Evolutionary conservation across 805 yeast species (phyloP).

Genomic region (Groenewaldozyma tartarivorans): DNA sequence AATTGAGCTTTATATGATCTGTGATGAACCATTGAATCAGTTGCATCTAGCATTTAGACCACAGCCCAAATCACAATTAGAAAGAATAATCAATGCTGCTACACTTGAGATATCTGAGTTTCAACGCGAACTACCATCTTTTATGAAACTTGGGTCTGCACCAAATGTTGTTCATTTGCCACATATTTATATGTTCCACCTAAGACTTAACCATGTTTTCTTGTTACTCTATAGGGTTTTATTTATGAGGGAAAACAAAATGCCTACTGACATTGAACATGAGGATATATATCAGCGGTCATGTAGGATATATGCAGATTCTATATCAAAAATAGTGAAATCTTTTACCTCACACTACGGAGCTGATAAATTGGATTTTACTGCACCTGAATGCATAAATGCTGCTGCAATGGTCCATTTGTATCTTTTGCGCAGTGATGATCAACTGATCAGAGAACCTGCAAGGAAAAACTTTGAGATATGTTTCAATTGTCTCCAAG

Average conservation of each 20-base stretch:
- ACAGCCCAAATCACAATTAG: conserved; percentile 6
- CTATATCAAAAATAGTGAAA: conserved; percentile 7
- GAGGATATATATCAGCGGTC: conserved; percentile 4
- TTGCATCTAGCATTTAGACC: conserved; percentile 11
- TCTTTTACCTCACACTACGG: conserved; percentile 10
- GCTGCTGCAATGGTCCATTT: conserved; percentile 13
- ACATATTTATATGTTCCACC: conserved; percentile 12
- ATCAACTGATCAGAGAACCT: not conserved
- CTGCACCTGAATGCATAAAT: conserved; percentile 9
- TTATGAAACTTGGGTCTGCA: conserved; percentile 6
- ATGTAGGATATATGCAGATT: conserved; percentile 9
- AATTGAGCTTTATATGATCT: conserved; percentile 10
- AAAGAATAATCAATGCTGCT: conserved; percentile 5
- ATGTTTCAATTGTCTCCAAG: conserved; percentile 4
- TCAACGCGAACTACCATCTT: conserved; percentile 10
- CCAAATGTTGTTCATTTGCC: too few species aligned
- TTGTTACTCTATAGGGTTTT: conserved; percentile 8
- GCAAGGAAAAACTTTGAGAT: conserved; percentile 4
- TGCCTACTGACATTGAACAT: conserved; percentile 1
- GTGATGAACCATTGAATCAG: conserved; percentile 10
- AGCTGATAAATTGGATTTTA: conserved; percentile 7
- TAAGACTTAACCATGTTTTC: conserved; percentile 6
- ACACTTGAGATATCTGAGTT: conserved; percentile 12
- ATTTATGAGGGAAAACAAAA: conserved; percentile 4
- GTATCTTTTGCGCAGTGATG: conserved; percentile 4